Evolutionary conservation across 2,329 filamentous ascomycete species (phyloP).

Genomic region (Thelonectria rubi): DNA sequence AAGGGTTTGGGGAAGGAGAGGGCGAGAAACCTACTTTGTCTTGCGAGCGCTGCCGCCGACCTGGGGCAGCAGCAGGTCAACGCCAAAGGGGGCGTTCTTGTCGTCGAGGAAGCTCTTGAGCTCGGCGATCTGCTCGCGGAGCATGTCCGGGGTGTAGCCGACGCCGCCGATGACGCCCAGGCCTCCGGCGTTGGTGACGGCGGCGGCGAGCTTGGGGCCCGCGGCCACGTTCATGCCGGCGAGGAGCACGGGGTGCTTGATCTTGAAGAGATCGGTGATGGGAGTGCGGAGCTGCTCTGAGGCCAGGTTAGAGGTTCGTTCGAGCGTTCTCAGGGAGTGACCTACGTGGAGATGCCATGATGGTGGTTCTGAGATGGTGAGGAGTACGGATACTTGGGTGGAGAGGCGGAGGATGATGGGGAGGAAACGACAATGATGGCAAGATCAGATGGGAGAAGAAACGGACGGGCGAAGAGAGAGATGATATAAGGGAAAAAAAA

Average conservation of each 20-base stretch:
- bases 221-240: conserved; percentile 99
- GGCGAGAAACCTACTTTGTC: conserved; percentile 73
- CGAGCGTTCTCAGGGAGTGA: conserved; percentile 32
- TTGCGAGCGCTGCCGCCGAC: conserved; percentile 94
- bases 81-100: conserved; percentile 95
- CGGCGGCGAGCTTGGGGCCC: conserved; percentile 93
- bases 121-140: conserved; percentile 92
- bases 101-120: conserved; percentile 87
- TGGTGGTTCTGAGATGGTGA: conserved; percentile 38
- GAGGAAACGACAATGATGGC: conserved; percentile 1
- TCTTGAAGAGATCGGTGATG: conserved; percentile 94
- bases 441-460: background rate
- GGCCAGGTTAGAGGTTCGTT: conserved; percentile 27
- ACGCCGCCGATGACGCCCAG: conserved; percentile 96
- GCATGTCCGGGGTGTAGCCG: conserved; percentile 97
- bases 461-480: conserved; percentile 10
- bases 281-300: conserved; percentile 78
- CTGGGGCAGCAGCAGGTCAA: conserved; percentile 92
- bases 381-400: conserved; percentile 3
- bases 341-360: conserved; percentile 85
- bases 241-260: conserved; percentile 94
- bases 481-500: conserved; percentile 30
- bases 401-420: background rate
- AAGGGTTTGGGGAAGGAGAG: background rate
- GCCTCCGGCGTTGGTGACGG: conserved; percentile 96